Evolutionary conservation across 768 basidiomycete genomes (phyloP), one percentile per base, ranked within the genome.

Genomic region (Suillus cothurnatus): DNA sequence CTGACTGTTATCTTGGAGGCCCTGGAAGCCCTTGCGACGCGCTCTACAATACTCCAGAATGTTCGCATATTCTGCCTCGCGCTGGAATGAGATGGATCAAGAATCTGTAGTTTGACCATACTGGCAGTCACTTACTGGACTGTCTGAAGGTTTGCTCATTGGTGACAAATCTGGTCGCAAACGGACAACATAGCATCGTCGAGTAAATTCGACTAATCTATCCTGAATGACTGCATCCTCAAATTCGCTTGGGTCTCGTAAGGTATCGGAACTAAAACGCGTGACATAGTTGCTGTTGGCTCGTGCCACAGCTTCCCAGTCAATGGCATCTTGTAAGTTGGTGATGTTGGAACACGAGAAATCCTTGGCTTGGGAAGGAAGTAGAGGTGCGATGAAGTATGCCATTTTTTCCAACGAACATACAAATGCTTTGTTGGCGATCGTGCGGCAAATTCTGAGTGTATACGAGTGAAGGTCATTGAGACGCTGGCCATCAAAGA

Each of bases 221-320:
- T 94, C 93, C 74, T 93, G 91, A 39, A 95, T 79, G 26, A 95
- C 78, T 31, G 87, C 84, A 70, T 93, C 90, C 59, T 81, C 71
- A 23, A 90, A 73, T 58, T 84, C 86, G 31, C 66, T 56, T 21
- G 68, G 61, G 21, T 67, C 64, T 62, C 62, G 72, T 34, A 78
- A 67, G 43, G 79, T 75, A 38, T 81, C 78, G 57, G 80, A 79
- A 66, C 70, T 66, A 28, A 93, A 79, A 4, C 84, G 80, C 11
- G 80, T 76, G 56, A 81, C 81, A 81, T 85, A 90, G 32, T 81
- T 76, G 56, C 80, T 76, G 9, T 82, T 86, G 4, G 84, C 89
- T 28, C 81, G 73, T 38, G 77, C 73, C 52, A 94, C 81, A 21
- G 78, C 73, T 55, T 86, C 80, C 94, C 94, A 95, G 21, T 84